Conservation (phyloP, 345 rosid genomes). For the Alliaria petiolata region DNA sequence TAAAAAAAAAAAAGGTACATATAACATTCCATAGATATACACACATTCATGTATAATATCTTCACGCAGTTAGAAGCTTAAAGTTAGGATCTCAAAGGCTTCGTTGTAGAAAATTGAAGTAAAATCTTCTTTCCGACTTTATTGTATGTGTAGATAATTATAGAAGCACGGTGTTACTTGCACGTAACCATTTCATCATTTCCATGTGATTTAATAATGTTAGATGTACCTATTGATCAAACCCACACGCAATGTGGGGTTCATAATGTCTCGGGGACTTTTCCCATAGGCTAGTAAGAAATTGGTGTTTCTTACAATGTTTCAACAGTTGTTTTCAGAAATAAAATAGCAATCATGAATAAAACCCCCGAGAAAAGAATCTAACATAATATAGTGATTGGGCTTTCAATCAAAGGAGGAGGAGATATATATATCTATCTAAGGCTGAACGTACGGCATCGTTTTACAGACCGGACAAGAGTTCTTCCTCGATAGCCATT, state of each 20-base stretch:
- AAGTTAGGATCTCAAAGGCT: neutral
- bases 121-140: neutral
- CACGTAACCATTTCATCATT: constrained; percentile 19
- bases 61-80: neutral
- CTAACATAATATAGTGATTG: constrained; percentile 11
- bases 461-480: constrained; percentile 82
- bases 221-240: constrained; percentile 16
- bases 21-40: neutral
- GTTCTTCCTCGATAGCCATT: constrained; percentile 87
- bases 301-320: neutral
- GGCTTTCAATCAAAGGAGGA: constrained; percentile 1
- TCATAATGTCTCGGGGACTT: constrained; percentile 1
- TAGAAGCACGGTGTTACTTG: constrained; percentile 14
- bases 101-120: neutral
- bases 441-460: constrained; percentile 32
- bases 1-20: neutral
- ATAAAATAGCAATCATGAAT: constrained; percentile 10
- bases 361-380: neutral
- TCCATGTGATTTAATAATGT: constrained; percentile 12
- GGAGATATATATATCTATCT: neutral
- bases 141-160: neutral
- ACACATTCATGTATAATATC: neutral
- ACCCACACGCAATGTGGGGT: constrained; percentile 22
- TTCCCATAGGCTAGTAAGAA: constrained; percentile 1
- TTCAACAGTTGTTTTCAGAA: neutral